phyloP scores from a whole-genome alignment of 257 asterid genomes.

The Jacaranda copaia region DNA sequence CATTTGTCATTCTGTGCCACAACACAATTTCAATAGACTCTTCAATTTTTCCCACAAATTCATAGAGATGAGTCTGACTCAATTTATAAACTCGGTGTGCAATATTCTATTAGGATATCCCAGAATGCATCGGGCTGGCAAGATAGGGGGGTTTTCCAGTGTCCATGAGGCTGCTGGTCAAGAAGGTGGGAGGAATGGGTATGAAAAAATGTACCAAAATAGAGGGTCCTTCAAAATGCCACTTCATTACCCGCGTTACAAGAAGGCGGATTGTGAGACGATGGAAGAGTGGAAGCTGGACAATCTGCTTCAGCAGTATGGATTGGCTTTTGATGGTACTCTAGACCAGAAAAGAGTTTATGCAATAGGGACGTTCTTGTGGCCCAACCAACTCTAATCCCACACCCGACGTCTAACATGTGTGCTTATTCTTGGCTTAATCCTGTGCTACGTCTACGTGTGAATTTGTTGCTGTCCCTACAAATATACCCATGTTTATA shows the following conservation, averaged over 20 bases:
- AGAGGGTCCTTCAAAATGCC: slow-evolving; percentile 38
- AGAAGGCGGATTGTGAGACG: slow-evolving; percentile 35
- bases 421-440: neutral
- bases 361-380: slow-evolving; percentile 44
- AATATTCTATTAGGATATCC: neutral
- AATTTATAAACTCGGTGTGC: neutral
- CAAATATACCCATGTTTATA: no score
- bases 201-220: neutral
- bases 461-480: no score
- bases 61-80: neutral
- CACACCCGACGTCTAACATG: no score
- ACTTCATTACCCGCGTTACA: slow-evolving; percentile 42
- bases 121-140: neutral
- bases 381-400: slow-evolving; percentile 40
- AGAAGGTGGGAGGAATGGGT: neutral
- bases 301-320: slow-evolving; percentile 33
- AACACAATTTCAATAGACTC: neutral
- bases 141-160: neutral
- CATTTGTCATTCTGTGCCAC: neutral
- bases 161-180: neutral
- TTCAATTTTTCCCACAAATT: neutral
- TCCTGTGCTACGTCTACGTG: no score
- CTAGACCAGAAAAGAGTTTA: slow-evolving; percentile 38
- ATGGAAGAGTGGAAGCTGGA: slow-evolving; percentile 48
- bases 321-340: slow-evolving; percentile 30